Percentiles rank a stretch among this genome's conserved stretches.
These are phyloP conservation scores for Halophytophthora batemanensis DNA, from an alignment of 352 stramenopile genomes.

Conservation along the genomic window DNA sequence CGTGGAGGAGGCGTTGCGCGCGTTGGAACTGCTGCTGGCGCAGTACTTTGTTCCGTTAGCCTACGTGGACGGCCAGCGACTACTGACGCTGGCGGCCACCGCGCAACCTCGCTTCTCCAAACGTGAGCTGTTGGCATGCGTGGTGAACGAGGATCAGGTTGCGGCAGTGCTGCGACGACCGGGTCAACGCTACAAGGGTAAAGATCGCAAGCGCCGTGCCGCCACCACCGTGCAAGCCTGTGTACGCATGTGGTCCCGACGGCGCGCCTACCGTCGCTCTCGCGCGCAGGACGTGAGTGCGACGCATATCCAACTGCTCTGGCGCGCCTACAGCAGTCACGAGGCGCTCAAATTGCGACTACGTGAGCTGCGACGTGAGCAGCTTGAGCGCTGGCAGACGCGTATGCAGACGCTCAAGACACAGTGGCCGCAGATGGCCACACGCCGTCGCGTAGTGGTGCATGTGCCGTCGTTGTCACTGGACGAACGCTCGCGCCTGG, in stretches of 20 bases:
- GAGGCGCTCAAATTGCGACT: conserved; percentile 39
- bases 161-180: conserved; percentile 53
- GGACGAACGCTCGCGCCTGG: conserved; percentile 61
- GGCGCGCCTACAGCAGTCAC: conserved; percentile 48
- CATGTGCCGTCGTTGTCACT: conserved; percentile 82
- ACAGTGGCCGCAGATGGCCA: conserved; percentile 54
- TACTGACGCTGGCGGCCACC: conserved; percentile 70
- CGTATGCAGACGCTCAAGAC: conserved; percentile 45
- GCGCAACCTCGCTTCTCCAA: conserved; percentile 46
- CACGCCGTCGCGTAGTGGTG: conserved; percentile 58
- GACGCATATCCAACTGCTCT: conserved; percentile 59
- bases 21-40: conserved; percentile 69
- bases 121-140: conserved; percentile 68
- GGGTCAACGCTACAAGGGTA: conserved; percentile 78
- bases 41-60: conserved; percentile 86
- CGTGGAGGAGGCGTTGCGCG: conserved; percentile 66
- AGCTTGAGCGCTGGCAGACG: conserved; percentile 39
- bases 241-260: conserved; percentile 58
- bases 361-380: conserved; percentile 27
- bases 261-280: conserved; percentile 40
- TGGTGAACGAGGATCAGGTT: conserved; percentile 89
- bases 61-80: conserved; percentile 80
- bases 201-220: conserved; percentile 56
- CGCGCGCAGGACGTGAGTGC: conserved; percentile 39
- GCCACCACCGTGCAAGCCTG: conserved; percentile 71